These are phyloP conservation scores for Amanita inopinata DNA, from an alignment of 768 basidiomycete genomes.

Conservation along the genomic window DNA sequence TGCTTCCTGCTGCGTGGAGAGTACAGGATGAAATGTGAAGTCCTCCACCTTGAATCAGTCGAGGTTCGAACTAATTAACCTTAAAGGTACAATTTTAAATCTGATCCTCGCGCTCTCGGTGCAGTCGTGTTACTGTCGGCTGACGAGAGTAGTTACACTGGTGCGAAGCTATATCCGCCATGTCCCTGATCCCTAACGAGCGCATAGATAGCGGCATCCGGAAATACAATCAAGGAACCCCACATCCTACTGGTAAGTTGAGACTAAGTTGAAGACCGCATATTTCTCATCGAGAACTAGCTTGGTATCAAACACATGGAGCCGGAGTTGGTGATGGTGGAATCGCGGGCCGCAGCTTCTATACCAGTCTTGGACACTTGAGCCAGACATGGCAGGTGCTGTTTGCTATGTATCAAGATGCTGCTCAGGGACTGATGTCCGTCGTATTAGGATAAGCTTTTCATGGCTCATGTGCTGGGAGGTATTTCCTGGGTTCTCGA, in stretches of 20 bases:
- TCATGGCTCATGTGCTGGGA: conserved; percentile 63
- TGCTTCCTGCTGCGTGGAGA: conserved; percentile 42
- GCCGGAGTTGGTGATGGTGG: conserved; percentile 46
- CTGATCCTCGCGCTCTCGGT: conserved; percentile 56
- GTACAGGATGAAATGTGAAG: conserved; percentile 55
- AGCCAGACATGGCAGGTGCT: conserved; percentile 70
- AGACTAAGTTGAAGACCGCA: neutral
- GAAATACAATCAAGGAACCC: conserved; percentile 54
- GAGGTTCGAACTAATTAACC: neutral
- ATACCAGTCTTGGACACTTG: conserved; percentile 73
- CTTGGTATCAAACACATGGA: conserved; percentile 78
- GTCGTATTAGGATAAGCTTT: conserved; percentile 49
- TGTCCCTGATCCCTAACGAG: neutral
- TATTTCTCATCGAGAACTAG: conserved; percentile 24
- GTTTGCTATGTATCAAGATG: too few species aligned
- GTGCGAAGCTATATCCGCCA: conserved; percentile 21
- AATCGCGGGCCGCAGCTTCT: conserved; percentile 68
- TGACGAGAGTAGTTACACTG: conserved; percentile 52
- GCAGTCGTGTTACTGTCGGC: conserved; percentile 56
- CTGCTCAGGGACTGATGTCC: too few species aligned
- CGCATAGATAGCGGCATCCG: conserved; percentile 34
- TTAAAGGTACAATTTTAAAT: conserved; percentile 59
- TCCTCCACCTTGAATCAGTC: neutral
- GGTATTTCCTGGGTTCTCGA: conserved; percentile 69
- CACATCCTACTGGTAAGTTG: conserved; percentile 67